Base-by-base conservation (phyloP, 1,284 basidiomycete genomes). In the Takashimella koratensis region DNA sequence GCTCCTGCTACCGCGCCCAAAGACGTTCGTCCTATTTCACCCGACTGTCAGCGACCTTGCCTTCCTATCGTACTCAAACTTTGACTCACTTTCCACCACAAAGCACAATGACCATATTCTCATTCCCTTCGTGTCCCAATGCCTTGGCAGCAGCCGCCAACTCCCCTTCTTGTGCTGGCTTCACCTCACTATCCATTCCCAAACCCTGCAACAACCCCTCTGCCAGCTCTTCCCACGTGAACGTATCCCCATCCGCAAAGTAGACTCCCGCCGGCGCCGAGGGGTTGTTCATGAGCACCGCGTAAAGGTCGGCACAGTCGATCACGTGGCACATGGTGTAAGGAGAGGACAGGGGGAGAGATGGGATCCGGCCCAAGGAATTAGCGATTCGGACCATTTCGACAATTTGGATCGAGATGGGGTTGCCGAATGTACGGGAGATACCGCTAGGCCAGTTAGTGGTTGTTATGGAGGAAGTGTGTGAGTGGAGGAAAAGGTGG, bases 371-470 rank as follows among this genome's bases (percentile, higher is more conserved):
- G 13, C n/a, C 24, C 8, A 23, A 11, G 5, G 5, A 8, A 8
- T 46, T 20, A 22, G 26, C 26, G 45, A 46, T 26, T 46, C n/a
- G 5, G 24, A 46, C 45, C 22, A 46, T 23, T 24, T 46, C 20
- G 45, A 24, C 45, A n/a, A 46, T 46, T 46, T 46, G 45, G 45
- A 46, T 46, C 4, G 45, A 46, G n/a, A 46, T 46, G 22, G n/a
- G n/a, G 24, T 46, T 46, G 10, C 45, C 45, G n/a, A 22, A 46
- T 22, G 45, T 46, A 8, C 22, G 12, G 45, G 45, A 46, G n/a
- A 22, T 22, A 24, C 45, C 45, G 24, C 43, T 43, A 23, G 19
- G 19, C n/a, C 6, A 20, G 19, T 19, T 43, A 23, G n/a, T 20
- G 43, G 19, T 19, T 23, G 22, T 40, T 40, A n/a, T 11, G 11